Percentiles rank a stretch among this genome's conserved stretches.
Evolutionary conservation across 2,329 filamentous ascomycete genomes (phyloP).

Genomic region (Botryosphaeria dothidea): DNA sequence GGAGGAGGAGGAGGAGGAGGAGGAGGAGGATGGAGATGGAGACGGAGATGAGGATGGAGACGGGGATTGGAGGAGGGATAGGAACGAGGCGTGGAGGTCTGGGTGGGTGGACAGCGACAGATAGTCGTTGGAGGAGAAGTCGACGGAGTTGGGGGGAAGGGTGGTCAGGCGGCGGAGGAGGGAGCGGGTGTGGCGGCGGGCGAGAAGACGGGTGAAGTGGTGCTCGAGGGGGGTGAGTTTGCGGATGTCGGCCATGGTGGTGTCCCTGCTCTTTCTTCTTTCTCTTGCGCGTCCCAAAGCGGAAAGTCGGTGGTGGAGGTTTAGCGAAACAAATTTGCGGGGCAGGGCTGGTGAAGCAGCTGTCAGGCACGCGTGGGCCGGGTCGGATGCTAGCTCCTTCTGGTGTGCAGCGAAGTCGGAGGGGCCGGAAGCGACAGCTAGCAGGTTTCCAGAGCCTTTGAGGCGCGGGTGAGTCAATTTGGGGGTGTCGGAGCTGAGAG

Average conservation of each 20-base stretch:
- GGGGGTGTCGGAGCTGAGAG: not conserved
- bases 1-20: constrained; percentile 13
- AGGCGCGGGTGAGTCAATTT: not conserved
- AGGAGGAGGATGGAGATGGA: not conserved
- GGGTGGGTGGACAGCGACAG: constrained; percentile 57
- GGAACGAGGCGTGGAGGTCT: constrained; percentile 49
- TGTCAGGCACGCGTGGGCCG: not conserved
- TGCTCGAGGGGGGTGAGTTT: constrained; percentile 25
- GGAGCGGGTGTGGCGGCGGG: constrained; percentile 39
- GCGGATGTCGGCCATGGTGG: not conserved
- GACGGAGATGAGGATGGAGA: too few species aligned
- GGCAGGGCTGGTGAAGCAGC: not conserved
- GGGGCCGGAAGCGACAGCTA: not conserved
- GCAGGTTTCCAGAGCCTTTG: not conserved
- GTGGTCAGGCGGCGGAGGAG: constrained; percentile 36
- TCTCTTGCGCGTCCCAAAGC: not conserved
- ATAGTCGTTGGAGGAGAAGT: constrained; percentile 69
- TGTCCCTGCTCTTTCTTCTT: too few species aligned
- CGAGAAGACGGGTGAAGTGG: constrained; percentile 34
- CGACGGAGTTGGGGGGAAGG: constrained; percentile 38
- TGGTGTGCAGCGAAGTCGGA: not conserved
- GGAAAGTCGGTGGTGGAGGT: not conserved
- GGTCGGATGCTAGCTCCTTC: not conserved
- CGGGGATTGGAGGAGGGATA: constrained; percentile 45
- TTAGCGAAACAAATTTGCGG: not conserved